Conservation (phyloP, 768 basidiomycete species). For the Kwoniella dejecticola region DNA sequence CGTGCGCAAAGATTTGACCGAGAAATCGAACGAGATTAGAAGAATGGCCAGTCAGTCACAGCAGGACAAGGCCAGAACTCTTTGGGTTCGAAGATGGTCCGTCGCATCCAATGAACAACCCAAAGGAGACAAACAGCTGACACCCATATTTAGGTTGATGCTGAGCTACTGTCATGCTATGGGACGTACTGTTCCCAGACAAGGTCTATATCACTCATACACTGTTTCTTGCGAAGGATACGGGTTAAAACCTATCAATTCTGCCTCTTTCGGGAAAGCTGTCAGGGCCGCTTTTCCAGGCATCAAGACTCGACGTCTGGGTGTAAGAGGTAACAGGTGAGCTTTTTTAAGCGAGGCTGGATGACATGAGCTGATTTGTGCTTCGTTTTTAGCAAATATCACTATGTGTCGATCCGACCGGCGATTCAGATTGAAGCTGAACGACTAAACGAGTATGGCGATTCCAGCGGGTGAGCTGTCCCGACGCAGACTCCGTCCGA, state of each 20-base stretch:
- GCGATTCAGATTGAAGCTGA: constrained; percentile 40
- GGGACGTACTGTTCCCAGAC: constrained; percentile 74
- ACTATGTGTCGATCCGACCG: constrained; percentile 59
- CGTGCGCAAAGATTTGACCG: constrained; percentile 18
- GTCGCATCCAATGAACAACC: no score
- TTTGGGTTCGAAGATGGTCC: constrained; percentile 44
- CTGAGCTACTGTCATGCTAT: constrained; percentile 29
- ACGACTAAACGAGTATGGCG: constrained; percentile 51
- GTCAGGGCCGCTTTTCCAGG: constrained; percentile 90
- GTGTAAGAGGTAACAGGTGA: constrained; percentile 74
- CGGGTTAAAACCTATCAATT: constrained; percentile 91
- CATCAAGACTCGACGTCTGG: constrained; percentile 90
- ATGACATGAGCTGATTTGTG: constrained; percentile 9
- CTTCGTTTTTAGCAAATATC: constrained; percentile 72
- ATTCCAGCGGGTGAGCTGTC: constrained; percentile 51
- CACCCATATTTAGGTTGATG: constrained; percentile 27
- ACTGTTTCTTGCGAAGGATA: constrained; percentile 87
- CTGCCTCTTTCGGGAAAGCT: constrained; percentile 91
- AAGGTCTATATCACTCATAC: constrained; percentile 92
- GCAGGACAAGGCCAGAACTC: constrained; percentile 34
- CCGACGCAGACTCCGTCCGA: constrained; percentile 43
- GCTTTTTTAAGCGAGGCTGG: background rate
- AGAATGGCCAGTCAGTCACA: constrained; percentile 13
- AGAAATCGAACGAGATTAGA: constrained; percentile 26
- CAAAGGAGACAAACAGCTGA: background rate